These are phyloP conservation scores for Boechera divaricarpa DNA, from an alignment of 345 rosid genomes.

Conservation along the genomic window DNA sequence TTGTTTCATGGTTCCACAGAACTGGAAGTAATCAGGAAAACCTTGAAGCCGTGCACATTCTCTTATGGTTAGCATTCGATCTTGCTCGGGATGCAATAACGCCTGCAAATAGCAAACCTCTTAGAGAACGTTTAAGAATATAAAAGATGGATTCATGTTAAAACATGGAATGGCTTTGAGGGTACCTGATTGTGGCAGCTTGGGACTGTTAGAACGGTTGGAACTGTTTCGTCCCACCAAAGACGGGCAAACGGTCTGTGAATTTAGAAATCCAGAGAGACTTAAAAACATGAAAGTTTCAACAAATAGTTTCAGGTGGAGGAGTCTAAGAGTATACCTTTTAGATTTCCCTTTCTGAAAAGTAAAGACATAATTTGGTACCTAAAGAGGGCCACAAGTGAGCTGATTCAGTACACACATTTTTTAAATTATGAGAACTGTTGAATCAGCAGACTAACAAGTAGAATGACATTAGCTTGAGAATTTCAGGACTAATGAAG, in stretches of 20 bases:
- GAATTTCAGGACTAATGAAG: conserved; percentile 4
- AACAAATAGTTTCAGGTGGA: conserved; percentile 16
- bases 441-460: conserved; percentile 10
- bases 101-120: conserved; percentile 52
- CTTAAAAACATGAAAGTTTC: neutral
- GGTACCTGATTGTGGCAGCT: conserved; percentile 70
- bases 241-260: conserved; percentile 84
- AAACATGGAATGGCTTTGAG: conserved; percentile 21
- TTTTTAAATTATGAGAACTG: neutral
- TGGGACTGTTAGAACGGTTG: conserved; percentile 75
- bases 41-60: conserved; percentile 97
- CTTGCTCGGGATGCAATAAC: conserved; percentile 90
- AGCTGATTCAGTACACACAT: conserved; percentile 19
- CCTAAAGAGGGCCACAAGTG: conserved; percentile 51
- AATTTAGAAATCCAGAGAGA: neutral
- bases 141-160: conserved; percentile 11
- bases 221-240: conserved; percentile 98
- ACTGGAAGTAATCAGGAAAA: conserved; percentile 93
- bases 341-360: conserved; percentile 82
- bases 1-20: conserved; percentile 71
- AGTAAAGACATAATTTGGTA: conserved; percentile 71
- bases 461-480: conserved; percentile 9
- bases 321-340: conserved; percentile 54
- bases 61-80: conserved; percentile 81
- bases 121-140: neutral